These are phyloP conservation scores for sorghum (Sorghum bicolor) DNA, from an alignment of 176 grass and related monocot species.

Conservation along the genomic window DNA sequence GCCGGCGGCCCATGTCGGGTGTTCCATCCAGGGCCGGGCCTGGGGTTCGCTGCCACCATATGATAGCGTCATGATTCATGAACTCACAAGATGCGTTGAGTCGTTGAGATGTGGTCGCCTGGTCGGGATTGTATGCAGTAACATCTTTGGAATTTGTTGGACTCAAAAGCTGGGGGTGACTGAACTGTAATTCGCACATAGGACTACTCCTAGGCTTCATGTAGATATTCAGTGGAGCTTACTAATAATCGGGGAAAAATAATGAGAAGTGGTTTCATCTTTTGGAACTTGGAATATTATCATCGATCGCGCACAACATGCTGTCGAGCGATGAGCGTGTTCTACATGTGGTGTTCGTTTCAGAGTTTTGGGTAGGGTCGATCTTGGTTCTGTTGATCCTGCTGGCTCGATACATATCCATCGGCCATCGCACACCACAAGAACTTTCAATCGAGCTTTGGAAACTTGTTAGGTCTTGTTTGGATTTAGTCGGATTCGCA, in stretches of 20 bases:
- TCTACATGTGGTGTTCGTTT: no score
- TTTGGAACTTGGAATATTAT: neutral
- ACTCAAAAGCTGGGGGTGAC: neutral
- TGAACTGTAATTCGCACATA: neutral
- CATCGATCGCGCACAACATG: no score
- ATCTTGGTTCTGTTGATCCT: neutral
- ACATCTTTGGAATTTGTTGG: neutral
- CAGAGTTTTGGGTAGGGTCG: no score
- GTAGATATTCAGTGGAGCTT: conserved; percentile 19
- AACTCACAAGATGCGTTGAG: neutral
- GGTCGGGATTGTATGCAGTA: neutral
- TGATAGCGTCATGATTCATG: neutral
- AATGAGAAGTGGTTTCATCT: neutral
- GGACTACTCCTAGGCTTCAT: neutral
- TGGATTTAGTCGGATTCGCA: no score
- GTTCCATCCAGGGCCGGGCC: no score
- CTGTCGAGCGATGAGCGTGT: no score
- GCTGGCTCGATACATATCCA: no score
- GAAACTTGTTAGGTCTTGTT: no score
- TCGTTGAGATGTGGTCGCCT: neutral
- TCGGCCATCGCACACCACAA: no score
- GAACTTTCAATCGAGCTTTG: no score
- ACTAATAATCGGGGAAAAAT: neutral
- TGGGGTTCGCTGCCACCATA: neutral
- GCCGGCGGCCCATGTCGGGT: neutral